These are phyloP conservation scores for Cinnamomum micranthum DNA, from an alignment of 164 flowering plant genomes.

Conservation along the genomic window DNA sequence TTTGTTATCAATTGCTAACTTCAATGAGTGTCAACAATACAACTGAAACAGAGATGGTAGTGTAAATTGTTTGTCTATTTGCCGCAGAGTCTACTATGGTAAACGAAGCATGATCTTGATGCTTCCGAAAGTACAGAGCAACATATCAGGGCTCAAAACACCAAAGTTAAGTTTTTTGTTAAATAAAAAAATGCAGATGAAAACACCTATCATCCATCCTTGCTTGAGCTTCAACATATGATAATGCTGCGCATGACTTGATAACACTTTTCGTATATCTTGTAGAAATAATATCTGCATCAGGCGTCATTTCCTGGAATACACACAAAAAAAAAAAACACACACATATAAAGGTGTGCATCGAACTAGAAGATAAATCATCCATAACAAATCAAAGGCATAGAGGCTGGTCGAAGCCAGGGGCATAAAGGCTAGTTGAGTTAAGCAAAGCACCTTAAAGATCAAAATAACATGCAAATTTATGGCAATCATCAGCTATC, in stretches of 20 bases:
- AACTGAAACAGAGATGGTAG: not conserved
- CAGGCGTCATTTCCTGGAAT: constrained; percentile 90
- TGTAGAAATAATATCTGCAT: constrained; percentile 85
- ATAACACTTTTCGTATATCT: constrained; percentile 90
- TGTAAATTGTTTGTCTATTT: not conserved
- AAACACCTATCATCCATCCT: constrained; percentile 95
- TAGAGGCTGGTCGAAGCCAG: too few relatives aligned
- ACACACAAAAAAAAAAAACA: not conserved
- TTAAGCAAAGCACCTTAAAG: too few relatives aligned
- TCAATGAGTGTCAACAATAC: not conserved
- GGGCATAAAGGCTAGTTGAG: too few relatives aligned
- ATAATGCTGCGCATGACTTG: constrained; percentile 93
- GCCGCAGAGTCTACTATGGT: not conserved
- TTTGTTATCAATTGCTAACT: not conserved
- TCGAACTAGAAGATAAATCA: not conserved
- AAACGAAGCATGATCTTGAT: not conserved
- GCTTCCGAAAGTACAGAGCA: not conserved
- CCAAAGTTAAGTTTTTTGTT: too few relatives aligned
- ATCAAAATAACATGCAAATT: too few relatives aligned
- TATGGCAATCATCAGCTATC: too few relatives aligned
- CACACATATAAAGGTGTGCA: not conserved
- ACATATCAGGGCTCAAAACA: not conserved
- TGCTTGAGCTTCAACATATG: constrained; percentile 98
- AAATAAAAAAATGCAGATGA: not conserved
- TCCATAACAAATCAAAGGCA: not conserved